Evolutionary conservation across 345 rosid species (phyloP), one percentile per base, ranked within the genome.

Genomic region (Hibiscus tridactylites): DNA sequence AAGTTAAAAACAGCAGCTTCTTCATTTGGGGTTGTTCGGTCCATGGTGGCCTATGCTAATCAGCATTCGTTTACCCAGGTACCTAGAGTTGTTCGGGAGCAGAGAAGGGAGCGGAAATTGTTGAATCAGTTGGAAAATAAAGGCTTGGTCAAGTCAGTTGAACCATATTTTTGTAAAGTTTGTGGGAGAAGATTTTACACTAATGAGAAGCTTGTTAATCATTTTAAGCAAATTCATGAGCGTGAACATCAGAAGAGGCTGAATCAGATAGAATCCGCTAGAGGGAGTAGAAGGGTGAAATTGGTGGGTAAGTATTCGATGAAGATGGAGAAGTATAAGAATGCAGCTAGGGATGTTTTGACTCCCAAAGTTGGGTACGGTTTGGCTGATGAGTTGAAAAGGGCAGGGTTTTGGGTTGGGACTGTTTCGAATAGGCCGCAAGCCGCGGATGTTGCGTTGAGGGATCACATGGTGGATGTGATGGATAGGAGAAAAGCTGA

Each of bases 181-280:
- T 91, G 97, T 73, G 93, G 92, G 66, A 84, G 98, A 73, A 87
- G 79, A 67, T 93, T 93, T 75, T 87, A 88, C 73, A 64, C 79
- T 0, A 84, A 86, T 61, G 96, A 90, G 79, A 93, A 91, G 39
- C 79, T 90, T 1, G 46, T 85, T 8, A 85, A 82, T 72, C 98
- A 91, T 83, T 93, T 93, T 68, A 84, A 83, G 83, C 91, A 90
- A 76, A 88, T 93, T 69, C 97, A 91, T 7, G 94, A 89, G 83
- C 79, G 85, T 0, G 96, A 93, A 68, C 85, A 93, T 12, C 83
- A 69, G 71, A 93, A 93, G 83, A 90, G 96, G 76, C 9, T 87
- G 86, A 90, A 82, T 73, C 97, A 87, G 71, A 88, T 93, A 60
- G 96, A 88, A 61, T 88, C 97, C 0, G 91, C 97, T 0, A 86